phyloP scores from a whole-genome alignment of 441 rosid species.

The Pelargonium cotyledonis region DNA sequence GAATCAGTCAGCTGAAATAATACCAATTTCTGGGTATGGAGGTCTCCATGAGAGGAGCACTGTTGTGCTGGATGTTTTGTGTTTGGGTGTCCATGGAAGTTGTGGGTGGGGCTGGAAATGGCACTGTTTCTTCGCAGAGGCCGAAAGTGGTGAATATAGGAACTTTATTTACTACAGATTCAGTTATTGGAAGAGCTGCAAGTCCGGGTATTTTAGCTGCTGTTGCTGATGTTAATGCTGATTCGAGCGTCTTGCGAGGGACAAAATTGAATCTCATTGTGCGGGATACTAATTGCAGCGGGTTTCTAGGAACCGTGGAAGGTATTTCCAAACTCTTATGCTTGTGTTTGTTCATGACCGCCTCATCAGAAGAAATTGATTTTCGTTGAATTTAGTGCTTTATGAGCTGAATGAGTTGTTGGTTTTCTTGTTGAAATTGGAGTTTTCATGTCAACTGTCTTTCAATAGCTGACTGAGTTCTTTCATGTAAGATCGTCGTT shows the following conservation, averaged over 20 bases:
- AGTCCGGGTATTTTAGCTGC: conserved; percentile 58
- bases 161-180: conserved; percentile 60
- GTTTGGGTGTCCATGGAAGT: conserved; percentile 36
- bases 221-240: conserved; percentile 63
- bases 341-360: background rate
- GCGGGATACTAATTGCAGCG: conserved; percentile 75
- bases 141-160: conserved; percentile 57
- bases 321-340: conserved; percentile 37
- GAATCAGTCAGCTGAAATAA: conserved; percentile 17
- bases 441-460: background rate
- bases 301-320: conserved; percentile 70
- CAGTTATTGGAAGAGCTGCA: conserved; percentile 74
- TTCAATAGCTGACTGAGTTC: no score
- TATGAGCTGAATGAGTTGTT: no score
- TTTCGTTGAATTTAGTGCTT: background rate
- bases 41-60: conserved; percentile 23
- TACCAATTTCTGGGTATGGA: conserved; percentile 26
- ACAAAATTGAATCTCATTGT: conserved; percentile 40
- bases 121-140: conserved; percentile 33
- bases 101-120: conserved; percentile 34
- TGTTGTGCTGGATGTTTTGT: conserved; percentile 30
- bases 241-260: conserved; percentile 49
- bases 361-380: background rate
- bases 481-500: no score
- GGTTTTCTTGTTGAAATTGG: background rate